Evolutionary conservation across 2,329 filamentous ascomycete species (phyloP), one percentile per base, ranked within the genome.

Genomic region (Ophiostoma pallidulum): DNA sequence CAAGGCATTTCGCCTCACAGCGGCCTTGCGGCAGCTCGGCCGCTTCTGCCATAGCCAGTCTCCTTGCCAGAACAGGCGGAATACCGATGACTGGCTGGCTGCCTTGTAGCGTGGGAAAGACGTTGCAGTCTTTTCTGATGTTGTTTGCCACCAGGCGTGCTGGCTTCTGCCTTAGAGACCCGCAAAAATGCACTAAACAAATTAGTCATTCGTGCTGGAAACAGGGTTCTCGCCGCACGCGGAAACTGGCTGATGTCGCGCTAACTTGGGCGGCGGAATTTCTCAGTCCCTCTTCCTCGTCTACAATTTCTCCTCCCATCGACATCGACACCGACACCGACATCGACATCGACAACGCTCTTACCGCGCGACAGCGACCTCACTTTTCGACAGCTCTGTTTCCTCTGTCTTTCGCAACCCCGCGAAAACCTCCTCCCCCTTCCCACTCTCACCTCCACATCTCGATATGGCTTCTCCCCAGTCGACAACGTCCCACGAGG

Each of bases 381-480:
- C n/a, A n/a, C n/a, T n/a, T n/a, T n/a, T 38, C 6, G 37, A 39
- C 20, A 10, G 16, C 43, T 26, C 10, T 42, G 18, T 29, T 22
- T 16, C n/a, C 37, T 24, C 38, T 8, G 18, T 22, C 33, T 36
- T 31, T 35, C 16, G 9, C 14, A 20, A 35, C 26, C 18, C n/a
- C 9, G 24, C 8, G 33, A 24, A 7, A 41, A 19, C 29, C 22
- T n/a, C 35, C 29, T 28, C 24, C 12, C 12, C 19, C 8, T n/a
- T 32, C 10, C 20, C n/a, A n/a, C n/a, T 18, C 31, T 9, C 24
- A 7, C 18, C 19, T 2, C 19, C 29, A 44, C 19, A n/a, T 5
- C 8, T 26, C 37, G 44, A 52, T 43, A 82, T 82, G 79, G 72
- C 78, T 24, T 74, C 77, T 10, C 78, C 78, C 28, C 69, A 73